Percentiles rank a stretch among this genome's conserved stretches.
Evolutionary conservation across 495 filamentous ascomycete genomes (phyloP).

Genomic region (Pyronema domesticum): DNA sequence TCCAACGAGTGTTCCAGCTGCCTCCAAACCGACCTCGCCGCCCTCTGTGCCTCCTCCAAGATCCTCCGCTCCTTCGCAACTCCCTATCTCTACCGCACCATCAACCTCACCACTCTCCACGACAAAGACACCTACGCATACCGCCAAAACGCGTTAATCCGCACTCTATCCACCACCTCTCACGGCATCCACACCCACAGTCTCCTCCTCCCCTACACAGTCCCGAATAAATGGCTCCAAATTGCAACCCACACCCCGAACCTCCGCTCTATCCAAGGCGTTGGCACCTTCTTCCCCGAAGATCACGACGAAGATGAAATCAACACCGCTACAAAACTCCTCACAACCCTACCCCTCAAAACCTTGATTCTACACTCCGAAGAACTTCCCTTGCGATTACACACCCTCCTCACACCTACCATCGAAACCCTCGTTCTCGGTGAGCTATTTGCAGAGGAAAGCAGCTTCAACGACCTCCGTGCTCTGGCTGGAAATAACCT

Average conservation of each 20-base stretch:
- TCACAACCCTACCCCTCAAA: background rate
- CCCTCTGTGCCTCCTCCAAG: background rate
- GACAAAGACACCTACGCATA: background rate
- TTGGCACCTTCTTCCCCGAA: slow-evolving; percentile 1
- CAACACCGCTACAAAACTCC: background rate
- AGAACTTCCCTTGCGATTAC: background rate
- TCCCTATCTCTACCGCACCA: background rate
- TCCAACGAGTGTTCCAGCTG: slow-evolving; percentile 4
- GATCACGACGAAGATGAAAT: background rate
- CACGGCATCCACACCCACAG: background rate
- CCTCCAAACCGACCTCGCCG: background rate
- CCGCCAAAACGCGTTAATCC: background rate
- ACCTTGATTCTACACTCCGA: background rate
- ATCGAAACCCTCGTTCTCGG: slow-evolving; percentile 1
- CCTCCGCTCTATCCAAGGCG: background rate
- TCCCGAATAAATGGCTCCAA: background rate
- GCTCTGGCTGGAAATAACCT: background rate
- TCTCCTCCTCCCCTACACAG: background rate
- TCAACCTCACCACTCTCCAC: background rate
- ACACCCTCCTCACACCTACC: background rate
- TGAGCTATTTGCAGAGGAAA: background rate
- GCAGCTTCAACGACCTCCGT: background rate
- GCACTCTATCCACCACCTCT: background rate
- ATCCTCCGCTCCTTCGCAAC: background rate
- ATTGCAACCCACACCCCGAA: background rate